Evolutionary conservation across 805 yeast genomes (phyloP), one percentile per base, ranked within the genome.

Genomic region (Lipomyces yamadae): DNA sequence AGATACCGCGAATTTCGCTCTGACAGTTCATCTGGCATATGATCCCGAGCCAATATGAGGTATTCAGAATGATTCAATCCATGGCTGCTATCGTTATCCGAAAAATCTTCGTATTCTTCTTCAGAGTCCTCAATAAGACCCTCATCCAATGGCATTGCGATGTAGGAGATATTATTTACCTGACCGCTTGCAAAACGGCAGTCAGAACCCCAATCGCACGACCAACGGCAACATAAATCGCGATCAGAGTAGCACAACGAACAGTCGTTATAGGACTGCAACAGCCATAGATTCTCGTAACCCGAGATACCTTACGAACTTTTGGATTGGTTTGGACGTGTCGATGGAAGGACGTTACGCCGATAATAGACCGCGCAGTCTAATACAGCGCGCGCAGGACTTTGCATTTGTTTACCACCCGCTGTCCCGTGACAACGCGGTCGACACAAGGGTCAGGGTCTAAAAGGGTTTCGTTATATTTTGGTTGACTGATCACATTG

Each of bases 81-180:
- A 11, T 42, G 48, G 48, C 48, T 42, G 6, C 48, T 42, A 15
- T 42, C 48, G 48, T 24, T n/a, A 42, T 42, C 48, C 48, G 48
- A 42, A 15, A 15, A 42, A 15, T 13, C 8, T 18, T 53, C 56
- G 35, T 54, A 34, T 7, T 54, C 56, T 54, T 54, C 56, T 18
- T 54, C 56, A n/a, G 34, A 54, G 37, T 54, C 56, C 24, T 54
- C 37, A 32, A 54, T 54, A 42, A 32, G 42, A 13, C 24, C 10
- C 15, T 54, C 56, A 8, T 32, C 37, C 37, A 5, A 32, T 4
- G 34, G 35, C 56, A 32, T 54, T 15, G 56, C 37, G 18, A 35
- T 42, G n/a, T 32, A 7, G 2, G 3, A 7, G 18, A 15, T 11
- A 15, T 10, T 29, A 5, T 52, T 37, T 37, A 37, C 1, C 13